phyloP scores from a whole-genome alignment of 805 yeast genomes.

The Zygotorulaspora sp. region DNA sequence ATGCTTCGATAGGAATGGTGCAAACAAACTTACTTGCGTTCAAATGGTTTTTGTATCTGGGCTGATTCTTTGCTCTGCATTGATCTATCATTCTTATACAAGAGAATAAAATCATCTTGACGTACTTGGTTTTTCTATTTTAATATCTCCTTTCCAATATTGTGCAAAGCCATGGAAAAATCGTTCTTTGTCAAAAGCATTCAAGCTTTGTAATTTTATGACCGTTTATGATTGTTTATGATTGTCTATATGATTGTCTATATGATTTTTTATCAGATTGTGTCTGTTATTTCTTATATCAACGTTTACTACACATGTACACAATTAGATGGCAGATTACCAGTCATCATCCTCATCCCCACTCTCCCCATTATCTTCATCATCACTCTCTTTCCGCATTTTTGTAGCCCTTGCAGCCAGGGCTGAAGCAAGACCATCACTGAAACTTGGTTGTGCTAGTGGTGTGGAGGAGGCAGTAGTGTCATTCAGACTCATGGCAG shows the following conservation, averaged over 20 bases:
- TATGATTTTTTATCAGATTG: too few species aligned
- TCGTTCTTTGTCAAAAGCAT: too few species aligned
- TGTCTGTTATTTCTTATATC: too few species aligned
- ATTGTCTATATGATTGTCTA: too few species aligned
- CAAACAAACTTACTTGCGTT: slow-evolving; percentile 12
- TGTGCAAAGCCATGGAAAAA: too few species aligned
- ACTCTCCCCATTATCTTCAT: slow-evolving; percentile 63
- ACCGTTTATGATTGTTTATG: too few species aligned
- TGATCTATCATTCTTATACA: neutral
- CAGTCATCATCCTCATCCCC: slow-evolving; percentile 47
- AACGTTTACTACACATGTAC: slow-evolving; percentile 1
- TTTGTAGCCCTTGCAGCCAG: slow-evolving; percentile 72
- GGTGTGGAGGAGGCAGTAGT: slow-evolving; percentile 2
- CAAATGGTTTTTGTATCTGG: slow-evolving; percentile 2
- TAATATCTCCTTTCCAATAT: too few species aligned
- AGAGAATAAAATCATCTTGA: too few species aligned
- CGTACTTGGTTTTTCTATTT: too few species aligned
- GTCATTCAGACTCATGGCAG: slow-evolving; percentile 1
- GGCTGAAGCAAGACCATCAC: slow-evolving; percentile 88
- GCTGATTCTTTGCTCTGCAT: neutral
- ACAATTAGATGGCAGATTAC: slow-evolving; percentile 12
- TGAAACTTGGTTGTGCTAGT: slow-evolving; percentile 39
- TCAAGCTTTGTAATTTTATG: too few species aligned
- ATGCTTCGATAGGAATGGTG: slow-evolving; percentile 38
- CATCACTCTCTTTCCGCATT: slow-evolving; percentile 56